Evolutionary conservation across 768 basidiomycete species (phyloP).

Genomic region (Saitozyma podzolica): DNA sequence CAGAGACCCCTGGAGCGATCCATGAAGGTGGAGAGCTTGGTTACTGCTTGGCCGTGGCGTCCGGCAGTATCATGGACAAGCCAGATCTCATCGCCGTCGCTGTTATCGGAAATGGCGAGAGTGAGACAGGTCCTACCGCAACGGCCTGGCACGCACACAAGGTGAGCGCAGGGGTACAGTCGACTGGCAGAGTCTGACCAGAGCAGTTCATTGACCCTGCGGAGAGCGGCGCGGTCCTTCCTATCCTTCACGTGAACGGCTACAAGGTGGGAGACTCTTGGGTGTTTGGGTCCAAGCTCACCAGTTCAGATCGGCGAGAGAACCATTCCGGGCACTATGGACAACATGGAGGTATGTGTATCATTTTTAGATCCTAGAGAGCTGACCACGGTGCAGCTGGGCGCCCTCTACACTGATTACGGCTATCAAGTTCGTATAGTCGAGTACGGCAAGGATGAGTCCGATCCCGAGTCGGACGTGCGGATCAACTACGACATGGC

Average conservation of each 20-base stretch:
- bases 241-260: conserved; percentile 77
- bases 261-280: conserved; percentile 22
- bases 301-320: conserved; percentile 71
- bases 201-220: conserved; percentile 74
- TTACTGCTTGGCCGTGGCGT: conserved; percentile 80
- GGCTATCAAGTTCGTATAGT: conserved; percentile 88
- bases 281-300: conserved; percentile 44
- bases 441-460: conserved; percentile 58
- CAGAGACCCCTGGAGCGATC: conserved; percentile 82
- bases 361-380: background rate
- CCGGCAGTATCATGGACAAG: conserved; percentile 86
- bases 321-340: conserved; percentile 88
- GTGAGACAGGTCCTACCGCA: conserved; percentile 52
- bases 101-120: conserved; percentile 83
- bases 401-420: conserved; percentile 56
- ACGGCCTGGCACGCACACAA: conserved; percentile 76
- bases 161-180: conserved; percentile 11
- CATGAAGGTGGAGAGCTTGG: conserved; percentile 89
- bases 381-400: conserved; percentile 52
- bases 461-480: conserved; percentile 50
- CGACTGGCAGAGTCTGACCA: background rate
- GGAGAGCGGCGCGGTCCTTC: conserved; percentile 87
- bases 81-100: conserved; percentile 78
- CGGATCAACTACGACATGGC: conserved; percentile 73
- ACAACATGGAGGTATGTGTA: conserved; percentile 65